Base-by-base conservation (phyloP, 2,329 filamentous ascomycete genomes). In the Xylariaceae sp. region DNA sequence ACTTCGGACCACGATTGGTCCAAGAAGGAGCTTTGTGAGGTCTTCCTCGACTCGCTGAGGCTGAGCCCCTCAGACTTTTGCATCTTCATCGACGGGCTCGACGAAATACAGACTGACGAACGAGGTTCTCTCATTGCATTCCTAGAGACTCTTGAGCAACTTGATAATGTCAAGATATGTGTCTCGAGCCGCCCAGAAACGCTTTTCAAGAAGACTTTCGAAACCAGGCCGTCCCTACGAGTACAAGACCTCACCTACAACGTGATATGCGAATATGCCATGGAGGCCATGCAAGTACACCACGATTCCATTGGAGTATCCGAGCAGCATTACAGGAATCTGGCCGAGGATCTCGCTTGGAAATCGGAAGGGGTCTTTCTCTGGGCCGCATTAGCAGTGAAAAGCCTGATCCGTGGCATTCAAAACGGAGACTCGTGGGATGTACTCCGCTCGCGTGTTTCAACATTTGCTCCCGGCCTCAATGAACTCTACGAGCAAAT, bases 1-100 rank as follows among this genome's bases (percentile, higher is more conserved):
- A 11, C 24, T 3, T 42, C 41, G 4, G 41, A 37, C 15, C 39
- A 44, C 21, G 41, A 44, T 31, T 44, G 39, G 41, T 33, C 38
- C 9, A 2, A 38, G 18, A 15, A 29, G 9, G 38, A 39, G 16
- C 38, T 44, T 14, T 15, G 9, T n/a, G 21, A 31, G 15, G n/a
- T 19, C 9, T 21, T 44, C 9, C 6, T 23, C 5, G 13, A 25
- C 9, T 31, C 21, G 25, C 29, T 42, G 4, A 19, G 13, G 17
- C 10, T 24, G 6, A 29, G 15, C 13, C 13, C 12, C 8, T 22
- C 26, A 11, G 31, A 33, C 15, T 33, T 33, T 19, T 42, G 38
- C 13, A 11, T 44, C 18, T 36, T 43, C 23, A 31, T 40, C 8
- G 35, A 46, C 12, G 39, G 39, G 16, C 39, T 44, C 13, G 39